A percentile compares a stretch with the other conserved stretches of the same genome.
phyloP scores from a whole-genome alignment of 2,329 filamentous ascomycete genomes.

The Pseudogymnoascus sp. region DNA sequence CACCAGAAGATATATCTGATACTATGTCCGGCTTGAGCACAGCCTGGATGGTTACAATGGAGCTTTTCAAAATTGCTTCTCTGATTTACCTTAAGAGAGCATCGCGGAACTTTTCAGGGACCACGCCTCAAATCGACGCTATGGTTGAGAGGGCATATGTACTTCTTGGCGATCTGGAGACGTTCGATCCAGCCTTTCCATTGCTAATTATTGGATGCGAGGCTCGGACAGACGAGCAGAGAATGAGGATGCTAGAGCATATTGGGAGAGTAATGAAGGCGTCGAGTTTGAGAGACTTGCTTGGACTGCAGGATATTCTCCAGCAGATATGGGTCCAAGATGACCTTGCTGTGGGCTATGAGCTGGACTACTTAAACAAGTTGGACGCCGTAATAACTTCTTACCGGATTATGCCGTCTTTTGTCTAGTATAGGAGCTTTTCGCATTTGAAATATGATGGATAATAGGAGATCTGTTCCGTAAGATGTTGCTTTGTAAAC shows the following conservation, averaged over 20 bases:
- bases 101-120: slow-evolving; percentile 18
- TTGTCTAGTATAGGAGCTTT: slow-evolving; percentile 13
- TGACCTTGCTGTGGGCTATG: slow-evolving; percentile 15
- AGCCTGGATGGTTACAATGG: slow-evolving; percentile 17
- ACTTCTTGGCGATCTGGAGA: slow-evolving; percentile 18
- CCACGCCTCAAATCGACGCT: slow-evolving; percentile 15
- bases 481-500: not conserved
- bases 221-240: slow-evolving; percentile 22
- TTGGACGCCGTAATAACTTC: slow-evolving; percentile 14
- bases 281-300: slow-evolving; percentile 12
- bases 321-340: slow-evolving; percentile 15
- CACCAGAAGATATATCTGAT: slow-evolving; percentile 15
- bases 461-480: not conserved
- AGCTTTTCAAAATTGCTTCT: slow-evolving; percentile 17
- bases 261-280: slow-evolving; percentile 15
- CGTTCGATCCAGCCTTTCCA: slow-evolving; percentile 22
- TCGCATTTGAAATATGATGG: slow-evolving; percentile 12
- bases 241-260: slow-evolving; percentile 16
- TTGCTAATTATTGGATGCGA: slow-evolving; percentile 25
- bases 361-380: slow-evolving; percentile 13
- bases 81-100: slow-evolving; percentile 20
- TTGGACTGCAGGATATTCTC: slow-evolving; percentile 13
- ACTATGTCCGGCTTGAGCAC: slow-evolving; percentile 12
- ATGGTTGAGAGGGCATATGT: slow-evolving; percentile 16
- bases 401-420: slow-evolving; percentile 15